phyloP scores from a whole-genome alignment of 768 basidiomycete species.

The Trametes punicea region DNA sequence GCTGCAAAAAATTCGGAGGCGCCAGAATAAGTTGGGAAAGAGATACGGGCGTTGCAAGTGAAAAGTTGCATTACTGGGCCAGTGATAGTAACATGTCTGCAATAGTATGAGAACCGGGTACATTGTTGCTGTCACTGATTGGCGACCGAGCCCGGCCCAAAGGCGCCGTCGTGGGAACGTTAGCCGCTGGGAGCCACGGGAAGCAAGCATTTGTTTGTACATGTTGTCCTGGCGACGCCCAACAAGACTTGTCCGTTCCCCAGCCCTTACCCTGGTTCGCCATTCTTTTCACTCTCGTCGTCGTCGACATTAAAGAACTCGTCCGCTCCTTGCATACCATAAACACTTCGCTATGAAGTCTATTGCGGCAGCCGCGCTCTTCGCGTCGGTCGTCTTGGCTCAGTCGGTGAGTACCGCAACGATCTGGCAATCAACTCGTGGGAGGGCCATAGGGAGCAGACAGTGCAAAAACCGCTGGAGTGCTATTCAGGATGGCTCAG shows the following conservation, averaged over 20 bases:
- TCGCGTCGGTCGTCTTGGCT: conserved; percentile 50
- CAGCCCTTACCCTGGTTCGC: conserved; percentile 10
- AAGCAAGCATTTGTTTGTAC: conserved; percentile 17
- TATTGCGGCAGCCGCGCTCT: conserved; percentile 48
- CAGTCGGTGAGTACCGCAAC: conserved; percentile 32
- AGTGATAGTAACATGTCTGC: too few relatives aligned
- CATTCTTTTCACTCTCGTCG: conserved; percentile 26
- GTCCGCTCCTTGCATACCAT: conserved; percentile 34
- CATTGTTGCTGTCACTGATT: too few relatives aligned
- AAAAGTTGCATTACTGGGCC: too few relatives aligned
- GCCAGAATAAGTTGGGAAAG: too few relatives aligned
- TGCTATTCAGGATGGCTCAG: too few relatives aligned
- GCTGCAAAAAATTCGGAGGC: too few relatives aligned
- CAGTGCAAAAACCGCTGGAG: not conserved
- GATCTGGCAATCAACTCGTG: not conserved
- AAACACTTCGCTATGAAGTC: conserved; percentile 45
- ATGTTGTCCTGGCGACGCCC: conserved; percentile 22
- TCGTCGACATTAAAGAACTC: conserved; percentile 36
- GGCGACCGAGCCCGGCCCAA: not conserved
- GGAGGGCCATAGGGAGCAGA: not conserved
- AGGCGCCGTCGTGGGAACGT: not conserved
- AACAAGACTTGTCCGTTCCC: conserved; percentile 7
- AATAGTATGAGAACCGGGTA: too few relatives aligned
- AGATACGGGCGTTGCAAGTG: too few relatives aligned
- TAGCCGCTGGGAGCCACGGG: not conserved